phyloP scores from a whole-genome alignment of 331 rosid genomes.

The Erythrophleum ivorense region DNA sequence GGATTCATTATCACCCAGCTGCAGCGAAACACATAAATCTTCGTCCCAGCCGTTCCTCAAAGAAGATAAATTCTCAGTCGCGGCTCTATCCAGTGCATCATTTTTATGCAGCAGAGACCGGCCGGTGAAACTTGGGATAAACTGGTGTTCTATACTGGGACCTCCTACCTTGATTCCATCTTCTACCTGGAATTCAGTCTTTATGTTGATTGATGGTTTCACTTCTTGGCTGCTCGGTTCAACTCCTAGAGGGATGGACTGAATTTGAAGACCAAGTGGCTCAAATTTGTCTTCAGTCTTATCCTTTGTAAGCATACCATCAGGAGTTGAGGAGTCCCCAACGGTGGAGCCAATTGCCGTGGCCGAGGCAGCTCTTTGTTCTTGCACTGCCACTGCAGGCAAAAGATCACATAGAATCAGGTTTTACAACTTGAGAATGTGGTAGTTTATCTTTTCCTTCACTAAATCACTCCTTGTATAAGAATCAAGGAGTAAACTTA shows the following conservation, averaged over 20 bases:
- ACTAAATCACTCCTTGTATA: background rate
- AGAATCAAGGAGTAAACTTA: background rate
- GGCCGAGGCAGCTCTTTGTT: constrained; percentile 82
- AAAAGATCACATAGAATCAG: constrained; percentile 29
- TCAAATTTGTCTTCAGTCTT: constrained; percentile 80
- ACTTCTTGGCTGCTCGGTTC: constrained; percentile 57
- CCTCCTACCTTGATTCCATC: constrained; percentile 64
- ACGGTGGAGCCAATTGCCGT: constrained; percentile 84
- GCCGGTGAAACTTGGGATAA: constrained; percentile 76
- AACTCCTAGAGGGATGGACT: constrained; percentile 73
- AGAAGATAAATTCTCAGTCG: constrained; percentile 73
- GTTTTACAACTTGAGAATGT: constrained; percentile 12
- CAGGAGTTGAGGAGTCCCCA: constrained; percentile 89
- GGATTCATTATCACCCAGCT: constrained; percentile 91
- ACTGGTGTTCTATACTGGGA: constrained; percentile 89
- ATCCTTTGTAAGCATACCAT: constrained; percentile 64
- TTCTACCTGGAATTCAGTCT: constrained; percentile 77
- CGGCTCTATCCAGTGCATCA: constrained; percentile 48
- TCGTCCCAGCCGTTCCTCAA: constrained; percentile 72
- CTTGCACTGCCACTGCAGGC: constrained; percentile 86
- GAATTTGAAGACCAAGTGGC: constrained; percentile 88
- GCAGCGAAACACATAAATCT: constrained; percentile 84
- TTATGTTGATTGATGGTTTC: constrained; percentile 56
- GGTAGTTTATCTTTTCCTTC: constrained; percentile 9
- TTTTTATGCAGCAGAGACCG: constrained; percentile 74